A percentile compares a stretch with the other conserved stretches of the same genome.
Evolutionary conservation across 2,329 filamentous ascomycete species (phyloP).

Genomic region (Penicillium sumatraense): DNA sequence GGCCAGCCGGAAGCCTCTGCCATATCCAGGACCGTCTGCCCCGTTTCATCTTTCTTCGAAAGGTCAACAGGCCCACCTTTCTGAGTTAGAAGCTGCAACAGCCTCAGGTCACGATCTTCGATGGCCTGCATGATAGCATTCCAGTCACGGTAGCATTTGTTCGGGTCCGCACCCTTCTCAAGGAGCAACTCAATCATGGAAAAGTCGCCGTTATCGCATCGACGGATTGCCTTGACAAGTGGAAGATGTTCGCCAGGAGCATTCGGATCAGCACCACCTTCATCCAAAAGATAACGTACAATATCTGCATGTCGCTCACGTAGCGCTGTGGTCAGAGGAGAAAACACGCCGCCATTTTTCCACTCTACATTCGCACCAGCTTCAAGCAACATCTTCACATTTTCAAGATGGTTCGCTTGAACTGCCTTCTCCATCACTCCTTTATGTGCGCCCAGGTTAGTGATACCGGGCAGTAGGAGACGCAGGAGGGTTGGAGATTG

Average conservation of each 20-base stretch:
- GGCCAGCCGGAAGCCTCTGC: conserved; percentile 63
- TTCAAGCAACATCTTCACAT: conserved; percentile 66
- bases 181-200: conserved; percentile 68
- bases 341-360: conserved; percentile 74
- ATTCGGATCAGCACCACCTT: conserved; percentile 68
- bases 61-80: conserved; percentile 57
- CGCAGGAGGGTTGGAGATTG: conserved; percentile 63
- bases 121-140: conserved; percentile 69
- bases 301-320: conserved; percentile 67
- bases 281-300: conserved; percentile 64
- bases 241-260: conserved; percentile 72
- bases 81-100: conserved; percentile 58
- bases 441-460: conserved; percentile 46
- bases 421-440: conserved; percentile 72
- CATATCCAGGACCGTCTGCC: conserved; percentile 61
- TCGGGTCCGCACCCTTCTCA: conserved; percentile 67
- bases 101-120: conserved; percentile 63
- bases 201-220: conserved; percentile 60
- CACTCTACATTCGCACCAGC: conserved; percentile 72
- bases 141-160: conserved; percentile 69
- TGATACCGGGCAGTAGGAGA: conserved; percentile 60
- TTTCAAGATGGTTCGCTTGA: conserved; percentile 68
- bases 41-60: conserved; percentile 58
- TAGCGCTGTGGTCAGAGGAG: conserved; percentile 68
- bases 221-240: conserved; percentile 70